Evolutionary conservation across 345 rosid genomes (phyloP).

Genomic region (Corymbia maculata): DNA sequence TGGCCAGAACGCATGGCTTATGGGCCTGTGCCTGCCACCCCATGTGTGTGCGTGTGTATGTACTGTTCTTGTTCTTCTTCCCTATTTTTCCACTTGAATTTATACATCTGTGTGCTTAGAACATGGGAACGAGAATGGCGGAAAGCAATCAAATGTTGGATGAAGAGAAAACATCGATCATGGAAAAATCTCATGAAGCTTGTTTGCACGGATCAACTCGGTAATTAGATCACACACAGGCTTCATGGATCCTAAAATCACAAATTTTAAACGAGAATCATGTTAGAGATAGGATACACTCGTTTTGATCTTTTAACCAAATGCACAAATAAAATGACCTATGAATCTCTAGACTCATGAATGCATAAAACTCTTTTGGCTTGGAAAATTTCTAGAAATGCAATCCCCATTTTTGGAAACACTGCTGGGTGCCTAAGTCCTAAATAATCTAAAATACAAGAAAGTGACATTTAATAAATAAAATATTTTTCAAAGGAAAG

Average conservation of each 20-base stretch:
- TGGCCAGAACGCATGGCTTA: too few relatives aligned
- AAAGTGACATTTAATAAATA: not conserved
- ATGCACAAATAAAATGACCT: not conserved
- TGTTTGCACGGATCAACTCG: not conserved
- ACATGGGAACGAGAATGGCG: not conserved
- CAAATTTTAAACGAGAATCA: not conserved
- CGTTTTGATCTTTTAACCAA: not conserved
- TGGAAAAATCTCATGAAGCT: not conserved
- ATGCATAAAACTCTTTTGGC: not conserved
- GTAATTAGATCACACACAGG: not conserved
- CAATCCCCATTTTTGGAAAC: not conserved
- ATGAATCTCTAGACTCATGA: not conserved
- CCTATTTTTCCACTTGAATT: not conserved
- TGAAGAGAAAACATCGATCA: not conserved
- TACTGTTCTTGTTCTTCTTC: not conserved
- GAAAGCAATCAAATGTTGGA: not conserved
- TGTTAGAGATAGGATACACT: not conserved
- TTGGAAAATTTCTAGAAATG: not conserved
- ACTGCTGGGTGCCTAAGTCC: not conserved
- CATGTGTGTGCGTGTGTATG: not conserved
- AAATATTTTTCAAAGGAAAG: not conserved
- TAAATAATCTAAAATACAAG: not conserved
- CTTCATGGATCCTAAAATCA: not conserved
- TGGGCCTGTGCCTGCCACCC: not conserved
- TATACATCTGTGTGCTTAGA: not conserved